Percentiles rank a stretch among this genome's conserved stretches.
Conservation (phyloP, 129 eudicot genomes). For the Gnaphalium uliginosum region DNA sequence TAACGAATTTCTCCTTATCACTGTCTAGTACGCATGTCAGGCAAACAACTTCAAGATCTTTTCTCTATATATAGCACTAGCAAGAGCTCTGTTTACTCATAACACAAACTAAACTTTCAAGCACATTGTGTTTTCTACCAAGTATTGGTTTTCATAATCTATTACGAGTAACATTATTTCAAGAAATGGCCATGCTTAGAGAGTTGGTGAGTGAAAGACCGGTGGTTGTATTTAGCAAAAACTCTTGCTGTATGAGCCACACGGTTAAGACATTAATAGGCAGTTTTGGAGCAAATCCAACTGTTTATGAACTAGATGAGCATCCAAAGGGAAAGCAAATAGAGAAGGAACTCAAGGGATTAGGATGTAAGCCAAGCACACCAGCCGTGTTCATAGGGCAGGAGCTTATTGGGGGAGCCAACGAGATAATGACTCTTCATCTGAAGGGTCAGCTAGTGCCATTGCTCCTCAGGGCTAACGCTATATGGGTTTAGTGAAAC, state of each 20-base stretch:
- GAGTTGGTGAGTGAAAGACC: constrained; percentile 50
- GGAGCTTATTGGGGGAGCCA: constrained; percentile 65
- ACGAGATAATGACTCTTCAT: constrained; percentile 79
- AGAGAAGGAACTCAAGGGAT: constrained; percentile 48
- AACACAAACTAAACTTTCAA: constrained; percentile 10
- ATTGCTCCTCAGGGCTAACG: constrained; percentile 65
- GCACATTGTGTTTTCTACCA: not conserved
- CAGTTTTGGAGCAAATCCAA: constrained; percentile 70
- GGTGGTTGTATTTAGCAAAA: constrained; percentile 67
- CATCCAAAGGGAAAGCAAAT: constrained; percentile 52
- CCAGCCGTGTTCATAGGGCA: constrained; percentile 69
- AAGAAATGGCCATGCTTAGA: constrained; percentile 43
- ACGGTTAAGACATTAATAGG: constrained; percentile 62
- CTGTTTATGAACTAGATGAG: constrained; percentile 65
- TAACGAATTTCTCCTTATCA: no score
- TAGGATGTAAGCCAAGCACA: constrained; percentile 52
- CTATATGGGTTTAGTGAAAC: constrained; percentile 60
- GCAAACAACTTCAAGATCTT: no score
- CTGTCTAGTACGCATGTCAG: no score
- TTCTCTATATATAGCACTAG: not conserved
- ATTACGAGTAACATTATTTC: not conserved
- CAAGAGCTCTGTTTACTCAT: not conserved
- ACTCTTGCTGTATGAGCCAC: constrained; percentile 65
- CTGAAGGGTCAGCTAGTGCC: constrained; percentile 64
- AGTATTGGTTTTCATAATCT: not conserved